These are phyloP conservation scores for Metschnikowia borealis DNA, from an alignment of 805 yeast species.

Conservation along the genomic window DNA sequence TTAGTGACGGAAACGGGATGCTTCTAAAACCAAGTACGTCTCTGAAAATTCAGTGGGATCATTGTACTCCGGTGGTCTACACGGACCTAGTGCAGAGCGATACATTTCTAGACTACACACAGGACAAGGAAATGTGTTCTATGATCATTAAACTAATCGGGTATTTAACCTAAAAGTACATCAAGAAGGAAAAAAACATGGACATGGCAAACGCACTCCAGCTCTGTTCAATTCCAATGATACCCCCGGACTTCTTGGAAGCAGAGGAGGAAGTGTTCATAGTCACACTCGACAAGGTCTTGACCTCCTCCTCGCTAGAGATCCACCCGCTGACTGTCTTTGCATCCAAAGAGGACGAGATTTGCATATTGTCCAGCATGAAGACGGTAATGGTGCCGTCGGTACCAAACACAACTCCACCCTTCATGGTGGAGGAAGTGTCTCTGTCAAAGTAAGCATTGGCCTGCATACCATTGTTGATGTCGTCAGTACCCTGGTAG, in stretches of 20 bases:
- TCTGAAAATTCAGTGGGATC: not conserved
- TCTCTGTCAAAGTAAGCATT: constrained; percentile 57
- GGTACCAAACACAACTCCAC: constrained; percentile 68
- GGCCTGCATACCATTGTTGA: constrained; percentile 56
- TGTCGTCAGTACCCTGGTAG: constrained; percentile 65
- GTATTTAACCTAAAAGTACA: constrained; percentile 8
- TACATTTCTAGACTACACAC: constrained; percentile 14
- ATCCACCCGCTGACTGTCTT: constrained; percentile 47
- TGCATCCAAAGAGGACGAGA: constrained; percentile 44
- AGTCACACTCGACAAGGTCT: constrained; percentile 26
- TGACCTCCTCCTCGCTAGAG: constrained; percentile 29
- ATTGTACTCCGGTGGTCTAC: constrained; percentile 15
- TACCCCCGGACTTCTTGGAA: constrained; percentile 24
- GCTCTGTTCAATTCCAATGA: constrained; percentile 11
- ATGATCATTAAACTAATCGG: constrained; percentile 4
- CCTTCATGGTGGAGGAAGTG: constrained; percentile 48
- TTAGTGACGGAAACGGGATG: constrained; percentile 3
- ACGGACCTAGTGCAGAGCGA: constrained; percentile 12
- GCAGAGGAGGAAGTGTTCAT: constrained; percentile 18
- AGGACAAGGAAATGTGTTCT: constrained; percentile 12
- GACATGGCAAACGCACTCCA: constrained; percentile 8
- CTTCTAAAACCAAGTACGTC: not conserved
- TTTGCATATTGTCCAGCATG: constrained; percentile 49
- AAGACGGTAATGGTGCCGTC: constrained; percentile 61
- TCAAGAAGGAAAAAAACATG: constrained; percentile 13